Conservation (phyloP, 2,329 filamentous ascomycete genomes). For the Aspergillus carbonarius region DNA sequence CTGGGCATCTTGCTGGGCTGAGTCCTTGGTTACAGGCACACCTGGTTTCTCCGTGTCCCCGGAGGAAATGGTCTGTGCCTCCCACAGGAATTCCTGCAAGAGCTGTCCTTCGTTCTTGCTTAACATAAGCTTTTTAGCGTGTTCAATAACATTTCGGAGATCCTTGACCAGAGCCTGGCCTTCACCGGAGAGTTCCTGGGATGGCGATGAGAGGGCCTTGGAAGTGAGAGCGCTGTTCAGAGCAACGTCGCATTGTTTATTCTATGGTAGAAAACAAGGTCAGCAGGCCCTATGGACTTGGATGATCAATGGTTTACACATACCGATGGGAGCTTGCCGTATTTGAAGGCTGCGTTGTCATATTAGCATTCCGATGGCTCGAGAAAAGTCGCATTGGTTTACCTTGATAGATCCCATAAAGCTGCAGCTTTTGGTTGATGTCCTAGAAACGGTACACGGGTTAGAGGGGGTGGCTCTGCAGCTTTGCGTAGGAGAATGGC, state of each 20-base stretch:
- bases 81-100: slow-evolving; percentile 95
- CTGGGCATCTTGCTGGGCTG: slow-evolving; percentile 77
- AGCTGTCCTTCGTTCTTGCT: slow-evolving; percentile 95
- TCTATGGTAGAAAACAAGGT: slow-evolving; percentile 51
- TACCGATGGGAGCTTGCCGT: slow-evolving; percentile 88
- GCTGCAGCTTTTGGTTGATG: slow-evolving; percentile 89
- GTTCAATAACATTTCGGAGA: slow-evolving; percentile 73
- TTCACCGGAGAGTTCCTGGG: slow-evolving; percentile 75
- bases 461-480: neutral
- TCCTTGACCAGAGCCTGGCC: slow-evolving; percentile 78
- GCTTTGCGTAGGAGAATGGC: neutral
- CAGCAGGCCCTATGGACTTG: neutral
- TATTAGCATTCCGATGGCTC: slow-evolving; percentile 12
- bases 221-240: slow-evolving; percentile 83
- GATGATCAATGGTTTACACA: slow-evolving; percentile 58
- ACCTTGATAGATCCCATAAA: slow-evolving; percentile 83
- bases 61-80: slow-evolving; percentile 72
- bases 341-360: slow-evolving; percentile 66
- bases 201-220: slow-evolving; percentile 67
- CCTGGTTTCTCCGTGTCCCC: slow-evolving; percentile 62
- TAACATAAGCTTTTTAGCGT: slow-evolving; percentile 80
- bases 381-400: slow-evolving; percentile 5
- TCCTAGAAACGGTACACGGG: slow-evolving; percentile 44
- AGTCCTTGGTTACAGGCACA: slow-evolving; percentile 71
- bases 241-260: slow-evolving; percentile 93